Evolutionary conservation across 2,329 filamentous ascomycete genomes (phyloP), one percentile per base, ranked within the genome.

Genomic region (Hymenoscyphus infarciens): DNA sequence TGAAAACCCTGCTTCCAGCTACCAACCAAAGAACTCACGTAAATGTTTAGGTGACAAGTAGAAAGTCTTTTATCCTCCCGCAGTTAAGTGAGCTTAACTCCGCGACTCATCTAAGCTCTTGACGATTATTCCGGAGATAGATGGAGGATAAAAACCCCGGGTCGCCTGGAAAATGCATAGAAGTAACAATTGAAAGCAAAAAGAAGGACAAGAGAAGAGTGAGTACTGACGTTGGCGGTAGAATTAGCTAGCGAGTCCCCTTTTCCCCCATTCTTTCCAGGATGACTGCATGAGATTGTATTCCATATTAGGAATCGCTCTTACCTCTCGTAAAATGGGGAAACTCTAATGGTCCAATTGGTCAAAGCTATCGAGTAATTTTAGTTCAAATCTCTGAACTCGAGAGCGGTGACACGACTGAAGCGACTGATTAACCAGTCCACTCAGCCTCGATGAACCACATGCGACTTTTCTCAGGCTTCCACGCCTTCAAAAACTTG

Each of bases 401-500:
- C 33, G 2, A 35, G 33, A 35, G 11, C 33, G 33, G 29, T 35
- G 10, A 10, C 33, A 35, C 8, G 16, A 13, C 11, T 38, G 13
- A 13, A 38, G 3, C 25, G 11, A 22, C 7, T 13, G 19, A 49
- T 60, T 27, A 60, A 15, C 58, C 29, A 1, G 42, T 54, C 59
- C 52, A 61, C 31, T 61, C 52, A 15, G 59, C 59, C 35, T 61
- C 52, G 39, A 61, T 56, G 13, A 61, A 31, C 59, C 52, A 61
- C 59, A 61, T 56, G 13, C 59, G 52, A 56, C 58, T 38, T 22
- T 55, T 60, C 45, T 55, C 49, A 10, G 58, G 49, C 31, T 60
- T 60, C 58, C 45, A 60, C 4, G 58, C 58, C 10, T 60, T 60
- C 49, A 60, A 55, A 16, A 61, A 61, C 35, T 56, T 61, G 31